Evolutionary conservation across 2,329 filamentous ascomycete genomes (phyloP).

Genomic region (Aspergillus sojae): DNA sequence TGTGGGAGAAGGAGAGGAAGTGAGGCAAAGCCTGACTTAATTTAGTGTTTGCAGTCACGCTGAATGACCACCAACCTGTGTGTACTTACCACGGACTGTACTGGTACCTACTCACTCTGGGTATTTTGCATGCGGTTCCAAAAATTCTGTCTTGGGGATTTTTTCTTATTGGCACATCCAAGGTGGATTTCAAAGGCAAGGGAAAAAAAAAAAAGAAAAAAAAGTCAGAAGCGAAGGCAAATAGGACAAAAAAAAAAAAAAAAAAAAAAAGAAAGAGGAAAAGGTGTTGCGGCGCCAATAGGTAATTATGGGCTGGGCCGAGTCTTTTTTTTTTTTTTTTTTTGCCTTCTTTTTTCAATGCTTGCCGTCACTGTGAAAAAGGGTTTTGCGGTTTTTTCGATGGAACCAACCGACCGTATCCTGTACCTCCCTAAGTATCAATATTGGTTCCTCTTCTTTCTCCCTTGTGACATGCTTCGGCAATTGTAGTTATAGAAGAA

Average conservation of each 20-base stretch:
- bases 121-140: background rate
- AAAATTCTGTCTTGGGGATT: too few species aligned
- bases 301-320: constrained; percentile 4
- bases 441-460: background rate
- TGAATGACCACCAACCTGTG: background rate
- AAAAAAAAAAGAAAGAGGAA: too few species aligned
- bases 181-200: background rate
- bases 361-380: constrained; percentile 1
- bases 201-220: background rate
- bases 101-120: background rate
- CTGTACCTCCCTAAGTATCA: background rate
- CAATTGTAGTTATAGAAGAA: background rate
- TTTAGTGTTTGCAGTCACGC: constrained; percentile 5
- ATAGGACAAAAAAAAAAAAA: background rate
- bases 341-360: background rate
- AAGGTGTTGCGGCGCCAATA: background rate
- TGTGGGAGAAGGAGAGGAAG: constrained; percentile 24
- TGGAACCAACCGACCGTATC: background rate
- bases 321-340: background rate
- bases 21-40: constrained; percentile 13
- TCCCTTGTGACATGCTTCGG: background rate
- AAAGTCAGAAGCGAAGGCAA: constrained; percentile 10
- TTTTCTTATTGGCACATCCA: constrained; percentile 1
- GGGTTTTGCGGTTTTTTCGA: background rate
- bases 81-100: background rate